These are phyloP conservation scores for Daedalea quercina DNA, from an alignment of 768 basidiomycete genomes.

Conservation along the genomic window DNA sequence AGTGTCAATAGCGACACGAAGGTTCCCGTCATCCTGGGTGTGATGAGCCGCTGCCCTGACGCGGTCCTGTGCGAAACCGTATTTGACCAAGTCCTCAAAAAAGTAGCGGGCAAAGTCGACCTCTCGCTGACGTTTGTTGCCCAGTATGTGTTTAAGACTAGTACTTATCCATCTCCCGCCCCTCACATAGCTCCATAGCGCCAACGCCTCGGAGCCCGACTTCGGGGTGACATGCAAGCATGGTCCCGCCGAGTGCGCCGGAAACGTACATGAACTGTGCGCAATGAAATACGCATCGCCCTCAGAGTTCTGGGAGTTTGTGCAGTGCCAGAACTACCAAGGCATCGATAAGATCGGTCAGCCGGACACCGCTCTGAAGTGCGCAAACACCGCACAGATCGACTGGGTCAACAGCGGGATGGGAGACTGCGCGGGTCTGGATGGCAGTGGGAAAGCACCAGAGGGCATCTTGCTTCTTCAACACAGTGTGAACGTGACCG, in stretches of 20 bases:
- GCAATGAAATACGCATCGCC: slow-evolving; percentile 51
- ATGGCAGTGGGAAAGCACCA: slow-evolving; percentile 52
- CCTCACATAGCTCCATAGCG: slow-evolving; percentile 30
- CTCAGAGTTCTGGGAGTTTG: slow-evolving; percentile 74
- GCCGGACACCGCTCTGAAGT: slow-evolving; percentile 55
- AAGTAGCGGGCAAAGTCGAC: slow-evolving; percentile 58
- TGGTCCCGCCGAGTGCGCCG: slow-evolving; percentile 75
- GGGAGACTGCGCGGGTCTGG: slow-evolving; percentile 52
- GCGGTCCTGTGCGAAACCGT: slow-evolving; percentile 74
- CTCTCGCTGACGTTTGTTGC: slow-evolving; percentile 70
- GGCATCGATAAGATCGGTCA: slow-evolving; percentile 59
- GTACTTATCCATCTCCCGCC: no score
- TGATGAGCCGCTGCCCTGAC: slow-evolving; percentile 76
- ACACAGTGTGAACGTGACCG: slow-evolving; percentile 44
- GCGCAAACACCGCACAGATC: slow-evolving; percentile 55
- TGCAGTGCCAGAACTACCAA: slow-evolving; percentile 73
- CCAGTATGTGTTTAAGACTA: slow-evolving; percentile 38
- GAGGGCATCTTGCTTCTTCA: slow-evolving; percentile 63
- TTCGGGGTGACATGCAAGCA: slow-evolving; percentile 84
- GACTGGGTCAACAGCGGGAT: slow-evolving; percentile 61
- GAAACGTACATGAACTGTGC: slow-evolving; percentile 88
- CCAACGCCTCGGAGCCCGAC: slow-evolving; percentile 54
- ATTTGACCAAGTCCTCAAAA: slow-evolving; percentile 64
- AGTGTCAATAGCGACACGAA: slow-evolving; percentile 22
- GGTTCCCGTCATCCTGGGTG: slow-evolving; percentile 48